Evolutionary conservation across 352 stramenopile species (phyloP), one percentile per base, ranked within the genome.

Genomic region (Pythium folliculosum): DNA sequence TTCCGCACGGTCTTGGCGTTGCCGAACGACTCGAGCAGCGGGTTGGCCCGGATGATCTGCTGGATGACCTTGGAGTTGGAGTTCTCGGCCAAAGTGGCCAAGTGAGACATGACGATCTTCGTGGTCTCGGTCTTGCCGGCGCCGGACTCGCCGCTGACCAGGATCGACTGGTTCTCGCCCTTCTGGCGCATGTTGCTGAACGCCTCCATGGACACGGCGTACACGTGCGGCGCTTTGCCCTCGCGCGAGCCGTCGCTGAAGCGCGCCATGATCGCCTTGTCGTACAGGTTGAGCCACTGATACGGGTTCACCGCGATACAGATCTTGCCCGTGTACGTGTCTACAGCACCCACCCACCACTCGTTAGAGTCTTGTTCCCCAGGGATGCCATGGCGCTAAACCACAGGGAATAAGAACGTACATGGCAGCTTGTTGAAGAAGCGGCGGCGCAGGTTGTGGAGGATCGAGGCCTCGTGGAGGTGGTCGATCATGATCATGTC

Each of bases 81-180:
- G 50, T 93, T 92, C n/a, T 82, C 77, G 23, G 85, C 84, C 48
- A 97, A 51, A 61, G 86, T 87, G 0, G 92, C 91, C 45, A 99
- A 77, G 70, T 98, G 95, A 53, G 86, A 93, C 88, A 98, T 97
- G 55, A 98, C 88, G 67, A 98, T 97, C 77, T 98, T 99, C 19
- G 96, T 98, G 13, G 96, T 98, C 77, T 98, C 95, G 0, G 96
- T 99, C 75, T 99, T 99, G 55, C 96, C 96, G 32, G 96, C 95
- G 49, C 96, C 96, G 14, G 87, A 97, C 72, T 99, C 96, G 37
- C 96, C 96, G 51, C 79, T 96, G 3, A 99, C 94, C 14, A 99
- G 76, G 72, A 99, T 98, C 43, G 90, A 98, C 75, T 99, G 96
- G 77, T 98, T 96, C 47, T 89, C 77, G 48, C 78, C 70, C 22